These are phyloP conservation scores for Cutaneotrichosporon dermatis DNA, from an alignment of 1,284 basidiomycete genomes.

Conservation along the genomic window DNA sequence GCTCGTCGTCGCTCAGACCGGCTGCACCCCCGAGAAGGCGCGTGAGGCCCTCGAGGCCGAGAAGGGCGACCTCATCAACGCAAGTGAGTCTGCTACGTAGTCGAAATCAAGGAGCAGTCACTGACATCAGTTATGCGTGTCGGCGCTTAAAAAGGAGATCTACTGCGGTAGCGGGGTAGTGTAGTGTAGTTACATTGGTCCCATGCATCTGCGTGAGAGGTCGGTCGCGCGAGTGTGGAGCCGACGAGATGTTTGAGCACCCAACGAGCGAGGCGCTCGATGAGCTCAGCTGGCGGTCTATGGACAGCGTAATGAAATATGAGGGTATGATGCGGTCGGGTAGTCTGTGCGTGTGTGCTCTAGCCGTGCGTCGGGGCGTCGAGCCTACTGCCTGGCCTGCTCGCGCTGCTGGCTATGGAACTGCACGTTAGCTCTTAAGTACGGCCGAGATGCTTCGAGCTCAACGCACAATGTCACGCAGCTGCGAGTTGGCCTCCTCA, in stretches of 20 bases:
- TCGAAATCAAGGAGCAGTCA: not conserved
- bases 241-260: too few species aligned
- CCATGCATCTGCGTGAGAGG: constrained; percentile 23
- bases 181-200: constrained; percentile 19
- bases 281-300: too few species aligned
- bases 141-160: constrained; percentile 19
- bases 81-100: constrained; percentile 59
- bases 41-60: constrained; percentile 83
- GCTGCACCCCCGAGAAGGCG: constrained; percentile 80
- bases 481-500: constrained; percentile 76
- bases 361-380: too few species aligned
- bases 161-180: not conserved
- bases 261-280: too few species aligned
- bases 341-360: not conserved
- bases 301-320: too few species aligned
- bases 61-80: constrained; percentile 87
- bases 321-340: not conserved
- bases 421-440: constrained; percentile 22
- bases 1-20: constrained; percentile 78
- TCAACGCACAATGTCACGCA: constrained; percentile 73
- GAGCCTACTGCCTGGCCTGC: not conserved
- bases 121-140: constrained; percentile 28
- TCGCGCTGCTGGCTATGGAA: constrained; percentile 45
- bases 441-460: too few species aligned
- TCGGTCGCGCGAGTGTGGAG: not conserved